Conservation (phyloP, 2,329 filamentous ascomycete genomes). For the Sclerotinia nivalis region DNA sequence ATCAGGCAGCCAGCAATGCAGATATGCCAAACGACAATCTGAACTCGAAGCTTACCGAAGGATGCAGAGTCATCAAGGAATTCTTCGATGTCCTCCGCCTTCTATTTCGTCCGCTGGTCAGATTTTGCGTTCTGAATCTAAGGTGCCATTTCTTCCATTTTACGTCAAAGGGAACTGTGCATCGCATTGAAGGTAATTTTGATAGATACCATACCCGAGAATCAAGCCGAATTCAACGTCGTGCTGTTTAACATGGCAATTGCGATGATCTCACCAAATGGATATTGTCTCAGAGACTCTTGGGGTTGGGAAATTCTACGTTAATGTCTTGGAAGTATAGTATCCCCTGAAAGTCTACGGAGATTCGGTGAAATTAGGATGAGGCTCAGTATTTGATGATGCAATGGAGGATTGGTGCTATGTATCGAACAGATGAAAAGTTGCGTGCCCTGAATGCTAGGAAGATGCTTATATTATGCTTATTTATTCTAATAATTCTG, state of each 20-base stretch:
- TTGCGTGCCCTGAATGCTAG: not conserved
- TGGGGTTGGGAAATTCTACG: not conserved
- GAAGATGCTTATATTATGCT: not conserved
- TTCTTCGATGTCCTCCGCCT: not conserved
- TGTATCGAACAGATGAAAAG: not conserved
- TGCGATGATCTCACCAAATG: not conserved
- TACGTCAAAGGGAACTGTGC: not conserved
- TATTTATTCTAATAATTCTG: not conserved
- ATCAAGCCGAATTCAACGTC: not conserved
- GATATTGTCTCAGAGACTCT: not conserved
- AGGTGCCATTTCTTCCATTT: not conserved
- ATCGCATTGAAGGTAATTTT: not conserved
- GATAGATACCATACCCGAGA: not conserved
- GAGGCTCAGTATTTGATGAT: not conserved
- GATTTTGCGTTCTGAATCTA: not conserved
- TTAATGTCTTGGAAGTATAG: not conserved
- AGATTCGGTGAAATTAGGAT: not conserved
- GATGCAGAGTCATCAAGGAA: not conserved
- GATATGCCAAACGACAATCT: not conserved
- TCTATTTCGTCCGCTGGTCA: not conserved
- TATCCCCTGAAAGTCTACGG: not conserved
- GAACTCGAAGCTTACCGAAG: not conserved
- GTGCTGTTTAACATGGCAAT: not conserved
- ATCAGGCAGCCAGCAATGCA: no score
- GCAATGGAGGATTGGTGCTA: not conserved